A percentile compares a stretch with the other conserved stretches of the same genome.
phyloP scores from a whole-genome alignment of 75 land plant species.

The Pinus tabuliformis region DNA sequence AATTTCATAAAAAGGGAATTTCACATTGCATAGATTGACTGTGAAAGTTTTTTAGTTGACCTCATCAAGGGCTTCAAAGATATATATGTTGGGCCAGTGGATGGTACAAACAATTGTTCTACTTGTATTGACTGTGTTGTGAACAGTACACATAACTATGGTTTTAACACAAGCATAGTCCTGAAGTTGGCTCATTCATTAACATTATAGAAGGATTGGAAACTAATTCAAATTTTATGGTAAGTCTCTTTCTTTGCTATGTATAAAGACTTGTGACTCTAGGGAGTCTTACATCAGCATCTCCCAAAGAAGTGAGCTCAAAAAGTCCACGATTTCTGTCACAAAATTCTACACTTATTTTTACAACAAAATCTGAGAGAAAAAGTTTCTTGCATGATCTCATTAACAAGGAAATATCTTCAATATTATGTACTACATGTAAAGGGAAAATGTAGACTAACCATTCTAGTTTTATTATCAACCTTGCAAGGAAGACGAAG shows the following conservation, averaged over 20 bases:
- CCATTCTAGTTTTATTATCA: too few species aligned
- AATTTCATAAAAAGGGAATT: not conserved
- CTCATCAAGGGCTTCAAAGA: conserved; percentile 78
- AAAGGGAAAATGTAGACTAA: not conserved
- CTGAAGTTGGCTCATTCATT: conserved; percentile 68
- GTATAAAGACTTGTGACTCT: conserved; percentile 46
- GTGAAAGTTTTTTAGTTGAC: conserved; percentile 7
- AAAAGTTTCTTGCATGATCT: not conserved
- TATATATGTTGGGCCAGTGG: conserved; percentile 60
- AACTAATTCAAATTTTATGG: conserved; percentile 64
- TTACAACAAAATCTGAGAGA: too few species aligned
- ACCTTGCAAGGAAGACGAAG: too few species aligned
- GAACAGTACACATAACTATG: conserved; percentile 67
- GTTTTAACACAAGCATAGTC: conserved; percentile 68
- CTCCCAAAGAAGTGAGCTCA: conserved; percentile 37
- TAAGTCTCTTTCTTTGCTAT: conserved; percentile 51
- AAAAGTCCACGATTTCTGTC: conserved; percentile 52
- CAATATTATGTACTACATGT: conserved; percentile 12
- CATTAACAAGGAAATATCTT: conserved; percentile 19
- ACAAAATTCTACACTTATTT: conserved; percentile 29
- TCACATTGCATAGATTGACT: too few species aligned
- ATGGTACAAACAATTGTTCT: conserved; percentile 72
- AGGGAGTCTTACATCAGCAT: conserved; percentile 47
- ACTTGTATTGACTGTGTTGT: conserved; percentile 65
- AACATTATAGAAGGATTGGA: conserved; percentile 78